Base-by-base conservation (phyloP, 2,329 filamentous ascomycete species). In the Cryphonectria radicalis region DNA sequence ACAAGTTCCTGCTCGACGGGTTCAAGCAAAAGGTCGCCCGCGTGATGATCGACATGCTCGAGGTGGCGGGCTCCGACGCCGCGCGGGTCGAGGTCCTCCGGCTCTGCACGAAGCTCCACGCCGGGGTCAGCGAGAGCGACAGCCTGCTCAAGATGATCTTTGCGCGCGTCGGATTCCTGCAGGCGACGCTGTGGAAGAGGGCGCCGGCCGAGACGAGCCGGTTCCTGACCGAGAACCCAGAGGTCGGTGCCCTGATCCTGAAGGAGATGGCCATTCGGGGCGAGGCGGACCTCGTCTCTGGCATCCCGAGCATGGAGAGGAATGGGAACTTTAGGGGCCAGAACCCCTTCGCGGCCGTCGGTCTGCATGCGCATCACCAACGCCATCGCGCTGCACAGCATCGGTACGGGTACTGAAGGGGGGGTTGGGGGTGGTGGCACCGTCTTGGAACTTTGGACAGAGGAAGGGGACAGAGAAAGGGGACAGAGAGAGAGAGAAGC, bases 81-180 rank as follows among this genome's bases (percentile, higher is more conserved):
- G 82, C 83, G 42, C 78, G 80, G 55, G 79, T 82, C 28, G 82
- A 84, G 57, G 82, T 86, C 6, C 77, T 87, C 28, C 76, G 77
- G 66, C 79, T 84, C 14, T 86, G 84, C 74, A 77, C 77, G 22
- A 83, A 81, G 74, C 78, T 87, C 14, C 81, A 82, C 74, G 76
- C 78, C 65, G 83, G 82, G 8, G 79, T 86, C n/a, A 80, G 82
- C 50, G 80, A 82, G 70, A 77, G 77, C 13, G 84, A 87, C 69
- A 75, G 77, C 0, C 75, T 86, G 57, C 78, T 86, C 65, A 83
- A 81, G 72, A 86, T 86, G 82, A 76, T 87, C 17, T 82, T 86
- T 73, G 84, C 84, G 10, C 79, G 85, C 50, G 81, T 86, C 7
- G 85, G 84, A 2, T 86, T 86, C 73, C 76, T 87, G 46, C 83